Evolutionary conservation across 371 early-diverging fungal species (phyloP).

Genomic region (Lichtheimia hyalospora): DNA sequence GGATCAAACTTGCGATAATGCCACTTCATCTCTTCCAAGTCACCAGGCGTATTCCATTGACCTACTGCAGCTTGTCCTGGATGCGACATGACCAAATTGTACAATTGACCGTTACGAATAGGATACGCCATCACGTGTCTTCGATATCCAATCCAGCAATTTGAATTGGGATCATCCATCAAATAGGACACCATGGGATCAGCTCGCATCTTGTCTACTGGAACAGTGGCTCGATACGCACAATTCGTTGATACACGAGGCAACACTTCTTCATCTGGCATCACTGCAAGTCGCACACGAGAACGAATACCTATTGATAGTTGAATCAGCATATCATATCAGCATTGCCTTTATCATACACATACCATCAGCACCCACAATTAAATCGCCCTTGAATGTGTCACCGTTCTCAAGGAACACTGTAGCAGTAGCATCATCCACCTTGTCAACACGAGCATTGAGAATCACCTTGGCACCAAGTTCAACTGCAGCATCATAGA

Average conservation of each 20-base stretch:
- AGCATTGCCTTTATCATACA: too few relatives aligned
- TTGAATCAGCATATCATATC: too few relatives aligned
- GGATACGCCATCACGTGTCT: constrained; percentile 32
- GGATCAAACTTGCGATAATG: constrained; percentile 27
- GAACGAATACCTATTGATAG: constrained; percentile 32
- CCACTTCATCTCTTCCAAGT: constrained; percentile 27
- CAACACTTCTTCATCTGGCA: constrained; percentile 19
- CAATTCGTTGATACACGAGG: constrained; percentile 28
- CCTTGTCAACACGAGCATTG: constrained; percentile 17
- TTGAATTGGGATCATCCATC: constrained; percentile 30
- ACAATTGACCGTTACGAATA: constrained; percentile 25
- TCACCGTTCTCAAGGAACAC: constrained; percentile 15
- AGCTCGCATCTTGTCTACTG: constrained; percentile 20
- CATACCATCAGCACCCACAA: constrained; percentile 31
- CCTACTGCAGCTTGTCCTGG: constrained; percentile 24
- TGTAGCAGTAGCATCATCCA: constrained; percentile 15
- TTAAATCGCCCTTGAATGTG: constrained; percentile 17
- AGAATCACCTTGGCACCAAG: constrained; percentile 20
- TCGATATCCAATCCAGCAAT: constrained; percentile 31
- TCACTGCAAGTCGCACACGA: constrained; percentile 22
- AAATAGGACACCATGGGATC: constrained; percentile 23
- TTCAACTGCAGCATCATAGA: constrained; percentile 22
- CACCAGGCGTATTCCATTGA: constrained; percentile 26
- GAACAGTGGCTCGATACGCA: constrained; percentile 32
- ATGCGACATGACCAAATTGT: constrained; percentile 30